Conservation (phyloP, 768 basidiomycete species). For the Xerocomus spinulosus region DNA sequence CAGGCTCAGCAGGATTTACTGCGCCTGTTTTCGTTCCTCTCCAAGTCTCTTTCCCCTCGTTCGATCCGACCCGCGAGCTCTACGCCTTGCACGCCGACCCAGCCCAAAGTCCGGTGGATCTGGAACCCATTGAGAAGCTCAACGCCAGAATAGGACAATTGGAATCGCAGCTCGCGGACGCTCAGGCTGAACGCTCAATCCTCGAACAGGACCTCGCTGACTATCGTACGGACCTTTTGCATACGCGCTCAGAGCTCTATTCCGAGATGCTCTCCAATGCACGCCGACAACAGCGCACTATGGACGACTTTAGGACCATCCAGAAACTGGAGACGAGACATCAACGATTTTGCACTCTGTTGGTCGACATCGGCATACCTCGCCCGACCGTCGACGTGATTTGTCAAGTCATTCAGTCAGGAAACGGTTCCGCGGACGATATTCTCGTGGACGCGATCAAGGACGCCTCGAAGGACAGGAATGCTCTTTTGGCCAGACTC, state of each 20-base stretch:
- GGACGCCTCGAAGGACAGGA: slow-evolving; percentile 36
- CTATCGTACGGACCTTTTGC: slow-evolving; percentile 25
- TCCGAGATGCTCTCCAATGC: slow-evolving; percentile 26
- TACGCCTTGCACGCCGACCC: slow-evolving; percentile 6
- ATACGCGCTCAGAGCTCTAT: slow-evolving; percentile 27
- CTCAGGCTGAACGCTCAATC: slow-evolving; percentile 13
- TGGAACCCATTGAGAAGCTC: neutral
- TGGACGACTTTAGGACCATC: slow-evolving; percentile 23
- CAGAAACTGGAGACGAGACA: slow-evolving; percentile 25
- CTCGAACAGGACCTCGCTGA: slow-evolving; percentile 28
- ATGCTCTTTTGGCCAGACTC: slow-evolving; percentile 41
- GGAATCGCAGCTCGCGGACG: slow-evolving; percentile 9
- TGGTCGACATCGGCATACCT: slow-evolving; percentile 28
- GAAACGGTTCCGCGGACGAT: slow-evolving; percentile 36
- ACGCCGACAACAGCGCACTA: slow-evolving; percentile 22
- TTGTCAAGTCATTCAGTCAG: slow-evolving; percentile 18
- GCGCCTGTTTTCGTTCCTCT: slow-evolving; percentile 25
- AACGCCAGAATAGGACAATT: slow-evolving; percentile 9
- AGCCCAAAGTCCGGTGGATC: neutral
- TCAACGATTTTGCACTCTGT: slow-evolving; percentile 21
- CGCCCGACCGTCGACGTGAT: slow-evolving; percentile 20
- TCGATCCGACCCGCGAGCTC: slow-evolving; percentile 23
- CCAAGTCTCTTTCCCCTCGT: slow-evolving; percentile 19
- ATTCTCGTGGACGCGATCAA: slow-evolving; percentile 42
- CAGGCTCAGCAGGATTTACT: neutral